Percentiles rank a stretch among this genome's conserved stretches.
Evolutionary conservation across 164 flowering plant species (phyloP).

Genomic region (Stephania japonica): DNA sequence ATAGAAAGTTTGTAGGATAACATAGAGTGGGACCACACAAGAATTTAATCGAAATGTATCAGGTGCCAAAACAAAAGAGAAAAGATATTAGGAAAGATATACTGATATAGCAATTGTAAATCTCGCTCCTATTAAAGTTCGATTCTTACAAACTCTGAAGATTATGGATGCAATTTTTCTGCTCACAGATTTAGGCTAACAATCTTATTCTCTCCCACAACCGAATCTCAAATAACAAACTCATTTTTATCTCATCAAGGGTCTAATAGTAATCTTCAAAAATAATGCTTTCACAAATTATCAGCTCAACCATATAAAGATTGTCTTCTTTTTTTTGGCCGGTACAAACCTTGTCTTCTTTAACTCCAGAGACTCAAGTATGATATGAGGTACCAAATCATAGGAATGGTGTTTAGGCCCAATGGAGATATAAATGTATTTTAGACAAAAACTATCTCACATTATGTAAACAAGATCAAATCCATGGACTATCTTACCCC

Average conservation of each 20-base stretch:
- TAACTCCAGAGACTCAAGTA: neutral
- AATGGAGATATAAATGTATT: neutral
- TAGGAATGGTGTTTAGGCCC: neutral
- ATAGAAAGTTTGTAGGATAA: neutral
- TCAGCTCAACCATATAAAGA: neutral
- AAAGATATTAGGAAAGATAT: neutral
- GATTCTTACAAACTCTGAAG: no score
- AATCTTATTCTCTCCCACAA: neutral
- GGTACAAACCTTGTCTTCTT: neutral
- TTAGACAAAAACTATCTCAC: neutral
- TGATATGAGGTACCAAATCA: neutral
- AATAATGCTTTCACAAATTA: no score
- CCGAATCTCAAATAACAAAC: neutral
- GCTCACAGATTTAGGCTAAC: no score
- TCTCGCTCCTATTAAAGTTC: no score
- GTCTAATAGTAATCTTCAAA: no score
- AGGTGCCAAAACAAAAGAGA: neutral
- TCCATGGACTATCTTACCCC: neutral
- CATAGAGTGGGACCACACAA: neutral
- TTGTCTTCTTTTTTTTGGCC: neutral
- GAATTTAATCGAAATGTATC: neutral
- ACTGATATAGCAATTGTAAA: neutral
- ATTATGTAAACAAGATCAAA: neutral
- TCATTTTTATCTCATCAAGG: neutral
- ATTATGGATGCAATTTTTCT: no score